Base-by-base conservation (phyloP, 1,284 basidiomycete species). In the Heterobasidion irregulare region DNA sequence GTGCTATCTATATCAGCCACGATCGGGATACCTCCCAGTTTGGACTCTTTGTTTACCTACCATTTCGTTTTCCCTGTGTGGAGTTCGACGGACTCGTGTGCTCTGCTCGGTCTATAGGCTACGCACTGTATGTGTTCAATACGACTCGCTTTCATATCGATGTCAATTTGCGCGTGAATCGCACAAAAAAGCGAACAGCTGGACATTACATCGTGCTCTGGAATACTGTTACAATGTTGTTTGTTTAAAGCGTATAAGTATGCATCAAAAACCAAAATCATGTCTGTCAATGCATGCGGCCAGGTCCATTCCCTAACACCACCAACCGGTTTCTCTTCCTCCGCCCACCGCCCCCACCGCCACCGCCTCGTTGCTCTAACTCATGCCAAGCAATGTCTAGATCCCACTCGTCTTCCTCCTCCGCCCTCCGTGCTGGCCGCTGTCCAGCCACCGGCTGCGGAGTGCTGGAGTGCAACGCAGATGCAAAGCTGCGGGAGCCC, bases 301-400 rank as follows among this genome's bases (percentile, higher is more conserved):
- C 78, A 41, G 76, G 78, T 32, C 73, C 72, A 32, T 77, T 69
- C 1, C 89, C 87, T 8, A 91, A 71, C 1, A 92, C 76, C 18
- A 92, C 83, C 59, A 92, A 70, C 66, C 72, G 82, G 62, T 79
- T 81, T 58, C 76, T 76, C 60, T 78, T 76, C 70, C 81, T 84
- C 77, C 80, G 84, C 62, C 82, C 75, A 8, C 77, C 66, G 35
- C 61, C 75, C n/a, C 70, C 55, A 12, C 66, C 70, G 19, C 67
- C 64, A 32, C 70, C 69, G 41, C 67, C 72, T 53, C 74, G 70
- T 60, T 79, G 77, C 70, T 92, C 88, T 43, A 93, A 74, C 61
- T 92, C 89, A 65, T 89, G 83, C 86, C 89, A 94, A 16, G 86
- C 86, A 50, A 76, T 78, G 62, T 92, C 90, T 44, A 92, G 71